phyloP scores from a whole-genome alignment of 2,329 filamentous ascomycete genomes.

The Ophiostoma fasciatum region DNA sequence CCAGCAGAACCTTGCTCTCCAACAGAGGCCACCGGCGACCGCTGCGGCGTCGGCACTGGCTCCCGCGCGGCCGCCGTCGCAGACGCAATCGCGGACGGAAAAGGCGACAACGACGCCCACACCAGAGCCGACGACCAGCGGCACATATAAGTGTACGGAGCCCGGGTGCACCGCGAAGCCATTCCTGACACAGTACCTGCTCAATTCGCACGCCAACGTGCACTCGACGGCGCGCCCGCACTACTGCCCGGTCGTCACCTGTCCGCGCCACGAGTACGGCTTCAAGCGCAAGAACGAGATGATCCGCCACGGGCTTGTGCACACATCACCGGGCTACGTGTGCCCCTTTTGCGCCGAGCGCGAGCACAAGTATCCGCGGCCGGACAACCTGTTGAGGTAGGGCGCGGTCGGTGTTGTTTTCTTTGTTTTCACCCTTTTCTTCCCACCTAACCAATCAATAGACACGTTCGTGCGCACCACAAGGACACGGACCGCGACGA shows the following conservation, averaged over 20 bases:
- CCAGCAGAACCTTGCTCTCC: no score
- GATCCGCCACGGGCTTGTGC: conserved; percentile 70
- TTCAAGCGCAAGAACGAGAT: conserved; percentile 63
- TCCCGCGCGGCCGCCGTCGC: no score
- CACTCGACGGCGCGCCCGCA: conserved; percentile 52
- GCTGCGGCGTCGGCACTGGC: no score
- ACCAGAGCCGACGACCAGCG: no score
- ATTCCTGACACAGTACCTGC: conserved; percentile 62
- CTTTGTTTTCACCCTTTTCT: no score
- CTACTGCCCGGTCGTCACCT: conserved; percentile 48
- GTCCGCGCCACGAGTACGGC: conserved; percentile 47
- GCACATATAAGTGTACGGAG: conserved; percentile 42
- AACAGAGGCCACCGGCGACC: no score
- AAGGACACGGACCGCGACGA: conserved; percentile 83
- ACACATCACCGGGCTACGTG: conserved; percentile 86
- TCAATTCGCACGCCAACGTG: conserved; percentile 67
- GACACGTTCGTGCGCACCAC: conserved; percentile 88
- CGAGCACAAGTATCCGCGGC: conserved; percentile 86
- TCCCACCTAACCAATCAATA: no score
- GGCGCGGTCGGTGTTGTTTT: no score
- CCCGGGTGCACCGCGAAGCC: conserved; percentile 54
- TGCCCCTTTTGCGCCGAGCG: conserved; percentile 92
- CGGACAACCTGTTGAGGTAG: conserved; percentile 89
- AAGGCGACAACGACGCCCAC: no score
- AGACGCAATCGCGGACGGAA: no score